Evolutionary conservation across 2,329 filamentous ascomycete genomes (phyloP), one percentile per base, ranked within the genome.

Genomic region (Phaeosphaeria sp.): DNA sequence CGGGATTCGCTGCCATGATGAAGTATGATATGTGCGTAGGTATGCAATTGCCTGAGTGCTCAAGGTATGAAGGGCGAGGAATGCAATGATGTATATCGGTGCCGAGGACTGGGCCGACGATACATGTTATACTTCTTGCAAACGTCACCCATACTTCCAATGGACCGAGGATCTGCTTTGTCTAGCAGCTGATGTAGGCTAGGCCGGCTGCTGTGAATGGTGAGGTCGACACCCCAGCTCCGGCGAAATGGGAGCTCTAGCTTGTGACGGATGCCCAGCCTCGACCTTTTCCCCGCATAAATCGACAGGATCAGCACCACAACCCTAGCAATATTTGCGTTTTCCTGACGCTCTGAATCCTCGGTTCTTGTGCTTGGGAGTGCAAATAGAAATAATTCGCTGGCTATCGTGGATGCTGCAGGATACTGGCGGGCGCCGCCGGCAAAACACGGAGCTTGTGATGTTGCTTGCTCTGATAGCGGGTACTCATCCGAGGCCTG

Each of bases 1-100:
- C 91, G 24, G 74, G 64, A 74, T 86, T 86, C 66, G 85, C 72
- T 63, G 74, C 73, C 74, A 77, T 77, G 57, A 55, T 70, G 63
- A 22, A 42, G 39, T 53, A n/a, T 53, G 11, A n/a, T n/a, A n/a
- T 54, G 40, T 8, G n/a, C 51, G 39, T 63, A 3, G 55, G 22
- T 53, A 22, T 55, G 33, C 45, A 58, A 46, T 49, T 61, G 48
- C 48, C 8, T 55, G 50, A 51, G 44, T 60, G 48, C 49, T 61
- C 52, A 63, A 49, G 39, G 51, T 51, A 53, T 36, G 42, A 43
- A 49, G 58, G 47, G 53, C 40, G 66, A 60, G 65, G 60, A 67
- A 64, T 61, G 67, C 50, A 54, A 68, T 70, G 64, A 65, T 63
- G 61, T 65, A 67, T 65, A 60, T 47, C 67, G 64, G 68, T 73